Conservation (phyloP, 177 flowering plant species). For the Vitis hybrid region DNA sequence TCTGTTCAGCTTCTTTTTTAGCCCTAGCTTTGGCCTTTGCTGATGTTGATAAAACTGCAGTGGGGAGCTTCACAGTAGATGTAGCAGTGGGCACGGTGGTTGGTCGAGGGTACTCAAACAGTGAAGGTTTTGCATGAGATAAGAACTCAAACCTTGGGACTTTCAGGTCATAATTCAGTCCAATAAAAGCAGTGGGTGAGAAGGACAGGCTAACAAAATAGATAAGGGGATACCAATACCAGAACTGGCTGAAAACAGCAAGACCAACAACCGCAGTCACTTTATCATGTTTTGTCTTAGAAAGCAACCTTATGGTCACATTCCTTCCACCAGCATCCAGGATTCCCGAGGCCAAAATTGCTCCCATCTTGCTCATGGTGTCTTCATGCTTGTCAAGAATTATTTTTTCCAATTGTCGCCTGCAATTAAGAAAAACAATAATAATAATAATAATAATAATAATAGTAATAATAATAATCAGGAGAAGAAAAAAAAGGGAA, state of each 20-base stretch:
- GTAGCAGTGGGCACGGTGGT: constrained; percentile 76
- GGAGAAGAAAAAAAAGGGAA: not conserved
- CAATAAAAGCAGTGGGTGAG: constrained; percentile 95
- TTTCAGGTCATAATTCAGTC: constrained; percentile 88
- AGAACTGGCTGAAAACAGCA: constrained; percentile 97
- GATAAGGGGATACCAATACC: constrained; percentile 99
- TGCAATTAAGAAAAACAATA: constrained; percentile 12
- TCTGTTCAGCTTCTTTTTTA: constrained; percentile 88
- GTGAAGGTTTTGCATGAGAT: constrained; percentile 93
- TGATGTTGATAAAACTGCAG: constrained; percentile 91
- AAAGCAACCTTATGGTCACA: constrained; percentile 89
- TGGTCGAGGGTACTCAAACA: constrained; percentile 94
- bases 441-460: no score
- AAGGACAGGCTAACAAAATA: constrained; percentile 88
- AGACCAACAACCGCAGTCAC: constrained; percentile 94
- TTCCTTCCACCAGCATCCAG: constrained; percentile 99
- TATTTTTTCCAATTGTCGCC: constrained; percentile 96
- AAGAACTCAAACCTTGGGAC: constrained; percentile 92
- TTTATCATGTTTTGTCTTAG: constrained; percentile 93
- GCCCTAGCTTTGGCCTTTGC: constrained; percentile 94
- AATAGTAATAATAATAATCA: not conserved
- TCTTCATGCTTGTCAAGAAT: constrained; percentile 99
- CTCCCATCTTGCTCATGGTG: constrained; percentile 99
- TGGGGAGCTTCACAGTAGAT: constrained; percentile 86
- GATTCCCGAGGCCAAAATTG: constrained; percentile 96